Evolutionary conservation across 2,329 filamentous ascomycete genomes (phyloP), one percentile per base, ranked within the genome.

Genomic region (Colletotrichum tofieldiae): DNA sequence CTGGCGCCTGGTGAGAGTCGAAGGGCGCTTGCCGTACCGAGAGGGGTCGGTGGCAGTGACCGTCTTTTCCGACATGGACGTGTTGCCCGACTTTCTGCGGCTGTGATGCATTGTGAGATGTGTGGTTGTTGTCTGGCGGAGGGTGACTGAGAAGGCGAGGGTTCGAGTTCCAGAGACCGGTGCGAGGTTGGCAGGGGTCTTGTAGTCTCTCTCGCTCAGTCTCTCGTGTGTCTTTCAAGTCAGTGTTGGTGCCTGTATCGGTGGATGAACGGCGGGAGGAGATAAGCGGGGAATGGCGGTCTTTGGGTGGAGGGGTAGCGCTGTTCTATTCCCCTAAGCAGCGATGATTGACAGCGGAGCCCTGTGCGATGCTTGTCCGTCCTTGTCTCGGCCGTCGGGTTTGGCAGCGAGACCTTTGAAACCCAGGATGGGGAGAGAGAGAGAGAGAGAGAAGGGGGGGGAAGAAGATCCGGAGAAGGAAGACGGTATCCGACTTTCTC

Each of bases 81-180:
- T 84, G 80, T 87, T 88, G 73, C 88, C 88, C 56, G 89, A 90
- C 81, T 86, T 89, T 78, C 86, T 86, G 77, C 88, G 86, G 71
- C 84, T 85, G 79, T 90, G 88, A 80, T 89, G 87, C 88, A 90
- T 90, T 75, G 58, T 62, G 64, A 56, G 12, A 43, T 64, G 72
- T 65, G 51, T 75, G 67, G 67, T 63, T 70, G 60, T 56, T 64
- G 29, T 45, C 59, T 56, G 60, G 65, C 51, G 54, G 61, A 61
- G 61, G 73, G 62, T 67, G 73, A 67, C 73, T 70, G 62, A 62
- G 68, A 69, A 72, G 75, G 72, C 71, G 76, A 75, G 52, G 35
- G 26, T 23, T 51, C 49, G 66, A 65, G 41, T 52, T 51, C 41
- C 32, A 58, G 58, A 58, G 51, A 45, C 45, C 32, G 41, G 35